Evolutionary conservation across 2,329 filamentous ascomycete species (phyloP), one percentile per base, ranked within the genome.

Genomic region (Paecilomyces niveus): DNA sequence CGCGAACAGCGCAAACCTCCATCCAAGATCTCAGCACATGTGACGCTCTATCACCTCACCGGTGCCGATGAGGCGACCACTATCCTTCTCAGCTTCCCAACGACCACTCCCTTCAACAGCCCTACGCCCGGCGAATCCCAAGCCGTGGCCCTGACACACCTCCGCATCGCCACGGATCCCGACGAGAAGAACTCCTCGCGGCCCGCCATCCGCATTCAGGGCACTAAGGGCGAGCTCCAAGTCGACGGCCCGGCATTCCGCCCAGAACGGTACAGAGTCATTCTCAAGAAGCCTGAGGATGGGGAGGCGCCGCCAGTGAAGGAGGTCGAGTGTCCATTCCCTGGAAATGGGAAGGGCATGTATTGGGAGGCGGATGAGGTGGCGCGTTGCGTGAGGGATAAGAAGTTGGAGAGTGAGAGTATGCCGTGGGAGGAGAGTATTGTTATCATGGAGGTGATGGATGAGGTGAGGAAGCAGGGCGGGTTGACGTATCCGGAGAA

Each of bases 361-460:
- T 94, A 90, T 76, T 93, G 88, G 88, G 89, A 92, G 72, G 90
- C 90, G 1, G 89, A 92, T 71, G 89, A 91, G 78, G 88, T 85
- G 63, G 89, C 87, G 29, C 81, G 86, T 53, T 90, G 88, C 64
- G 70, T 96, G 58, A 80, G 88, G 51, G 90, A 94, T 70, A 89
- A 90, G 22, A 85, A 85, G 75, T 83, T 87, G 67, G 87, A 96
- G 79, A 91, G 90, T 70, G 81, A 83, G 54, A 82, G 81, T 11
- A 76, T 94, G 74, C 85, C 87, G 21, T 84, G 85, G 79, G 81
- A 84, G 53, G 92, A 96, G 81, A 93, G 88, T 68, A 80, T 95
- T 57, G 81, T 86, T 54, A 90, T 96, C 62, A 96, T 96, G 91
- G 87, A 92, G 70, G 80, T 83, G 2, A 89, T 89, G 86, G 87